A percentile compares a stretch with the other conserved stretches of the same genome.
phyloP scores from a whole-genome alignment of 495 filamentous ascomycete species.

The Neurospora sublineolata region DNA sequence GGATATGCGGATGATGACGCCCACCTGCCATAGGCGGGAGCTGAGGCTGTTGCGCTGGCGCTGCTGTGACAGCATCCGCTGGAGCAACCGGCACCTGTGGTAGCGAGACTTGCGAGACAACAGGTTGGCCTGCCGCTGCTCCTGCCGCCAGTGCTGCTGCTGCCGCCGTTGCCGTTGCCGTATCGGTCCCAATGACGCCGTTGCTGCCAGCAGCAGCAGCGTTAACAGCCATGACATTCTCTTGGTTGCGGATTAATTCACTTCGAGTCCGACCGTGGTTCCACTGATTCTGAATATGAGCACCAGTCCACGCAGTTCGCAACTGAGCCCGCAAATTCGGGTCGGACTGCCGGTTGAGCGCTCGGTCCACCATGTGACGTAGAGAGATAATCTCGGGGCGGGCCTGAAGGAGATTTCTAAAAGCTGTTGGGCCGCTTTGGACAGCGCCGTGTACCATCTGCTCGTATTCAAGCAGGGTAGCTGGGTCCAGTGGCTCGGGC shows the following conservation, averaged over 20 bases:
- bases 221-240: not conserved
- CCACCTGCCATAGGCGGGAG: not conserved
- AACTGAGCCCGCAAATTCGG: conserved; percentile 29
- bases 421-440: conserved; percentile 28
- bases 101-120: not conserved
- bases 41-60: not conserved
- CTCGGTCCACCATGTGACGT: conserved; percentile 27
- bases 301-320: conserved; percentile 28
- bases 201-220: not conserved
- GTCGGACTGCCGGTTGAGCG: conserved; percentile 32
- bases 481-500: not conserved
- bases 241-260: conserved; percentile 16
- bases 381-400: conserved; percentile 35
- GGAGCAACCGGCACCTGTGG: not conserved
- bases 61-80: not conserved
- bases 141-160: not conserved
- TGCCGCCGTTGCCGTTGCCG: not conserved
- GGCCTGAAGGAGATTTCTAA: conserved; percentile 30
- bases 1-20: conserved; percentile 10
- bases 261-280: conserved; percentile 23
- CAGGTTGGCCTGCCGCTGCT: not conserved
- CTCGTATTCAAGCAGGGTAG: conserved; percentile 16
- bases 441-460: conserved; percentile 34
- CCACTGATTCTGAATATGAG: conserved; percentile 32
- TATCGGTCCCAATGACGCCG: not conserved